A percentile compares a stretch with the other conserved stretches of the same genome.
Evolutionary conservation across 352 stramenopile genomes (phyloP).

Genomic region (Phytopythium sindhum): DNA sequence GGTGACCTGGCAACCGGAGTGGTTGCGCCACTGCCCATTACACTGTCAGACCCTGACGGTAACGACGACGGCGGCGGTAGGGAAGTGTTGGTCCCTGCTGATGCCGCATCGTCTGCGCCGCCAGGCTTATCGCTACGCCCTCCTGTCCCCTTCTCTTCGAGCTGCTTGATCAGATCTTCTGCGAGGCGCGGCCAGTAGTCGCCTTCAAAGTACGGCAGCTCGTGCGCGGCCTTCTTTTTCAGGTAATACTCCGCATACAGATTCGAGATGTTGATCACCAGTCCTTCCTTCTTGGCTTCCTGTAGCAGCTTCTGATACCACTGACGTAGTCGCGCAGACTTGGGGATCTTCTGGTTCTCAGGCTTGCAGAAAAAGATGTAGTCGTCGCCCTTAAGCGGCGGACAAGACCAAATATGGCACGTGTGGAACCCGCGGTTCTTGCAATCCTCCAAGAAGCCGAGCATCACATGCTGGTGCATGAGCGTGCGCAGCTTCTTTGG

Average conservation of each 20-base stretch:
- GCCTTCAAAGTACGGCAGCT: conserved; percentile 98
- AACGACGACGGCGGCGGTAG: conserved; percentile 1
- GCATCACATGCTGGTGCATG: conserved; percentile 88
- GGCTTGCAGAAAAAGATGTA: conserved; percentile 92
- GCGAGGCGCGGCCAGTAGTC: conserved; percentile 98
- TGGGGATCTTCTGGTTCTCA: conserved; percentile 89
- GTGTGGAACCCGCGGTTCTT: conserved; percentile 86
- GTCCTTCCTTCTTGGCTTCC: conserved; percentile 76
- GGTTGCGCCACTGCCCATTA: conserved; percentile 23
- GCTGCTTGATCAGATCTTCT: conserved; percentile 98
- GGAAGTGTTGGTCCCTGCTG: conserved; percentile 10
- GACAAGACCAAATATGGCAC: conserved; percentile 90
- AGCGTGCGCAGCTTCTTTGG: conserved; percentile 85
- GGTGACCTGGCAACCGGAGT: conserved; percentile 50
- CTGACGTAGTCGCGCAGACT: conserved; percentile 75
- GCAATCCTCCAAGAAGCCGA: conserved; percentile 85
- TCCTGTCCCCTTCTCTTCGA: conserved; percentile 89
- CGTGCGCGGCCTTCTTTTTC: conserved; percentile 83
- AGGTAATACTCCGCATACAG: conserved; percentile 86
- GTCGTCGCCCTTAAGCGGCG: conserved; percentile 81
- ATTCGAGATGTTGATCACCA: conserved; percentile 82
- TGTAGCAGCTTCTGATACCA: conserved; percentile 87
- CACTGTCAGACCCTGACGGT: conserved; percentile 11
- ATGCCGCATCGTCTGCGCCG: conserved; percentile 6
- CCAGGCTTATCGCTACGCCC: conserved; percentile 24